A percentile compares a stretch with the other conserved stretches of the same genome.
These are phyloP conservation scores for Calonectria honghensis DNA, from an alignment of 2,329 filamentous ascomycete genomes.

Conservation along the genomic window DNA sequence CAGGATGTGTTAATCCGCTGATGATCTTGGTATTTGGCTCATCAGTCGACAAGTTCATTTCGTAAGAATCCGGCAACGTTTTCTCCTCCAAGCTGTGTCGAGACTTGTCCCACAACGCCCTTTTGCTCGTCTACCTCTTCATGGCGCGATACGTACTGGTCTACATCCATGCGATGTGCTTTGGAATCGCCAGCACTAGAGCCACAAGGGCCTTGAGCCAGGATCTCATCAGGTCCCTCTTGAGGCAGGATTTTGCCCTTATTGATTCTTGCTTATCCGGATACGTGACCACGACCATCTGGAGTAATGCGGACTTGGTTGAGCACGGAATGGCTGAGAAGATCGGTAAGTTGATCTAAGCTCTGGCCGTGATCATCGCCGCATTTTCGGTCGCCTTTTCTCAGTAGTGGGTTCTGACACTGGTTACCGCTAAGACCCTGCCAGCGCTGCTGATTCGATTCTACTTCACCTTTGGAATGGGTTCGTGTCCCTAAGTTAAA, in stretches of 20 bases:
- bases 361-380: background rate
- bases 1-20: background rate
- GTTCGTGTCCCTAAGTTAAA: background rate
- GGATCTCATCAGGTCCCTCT: slow-evolving; percentile 1
- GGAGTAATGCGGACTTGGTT: background rate
- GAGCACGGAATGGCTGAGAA: background rate
- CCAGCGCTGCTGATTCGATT: background rate
- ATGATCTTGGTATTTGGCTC: slow-evolving; percentile 1
- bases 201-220: background rate
- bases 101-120: background rate
- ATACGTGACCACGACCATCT: slow-evolving; percentile 2
- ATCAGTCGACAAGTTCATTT: slow-evolving; percentile 3
- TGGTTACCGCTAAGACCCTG: background rate
- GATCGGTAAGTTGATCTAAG: background rate
- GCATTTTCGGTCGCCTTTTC: background rate
- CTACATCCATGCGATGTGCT: background rate
- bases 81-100: background rate
- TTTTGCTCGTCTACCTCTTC: background rate
- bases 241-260: background rate
- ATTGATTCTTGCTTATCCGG: background rate
- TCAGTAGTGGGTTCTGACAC: background rate
- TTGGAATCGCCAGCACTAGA: background rate
- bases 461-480: background rate
- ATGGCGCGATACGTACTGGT: background rate
- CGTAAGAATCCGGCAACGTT: background rate